Base-by-base conservation (phyloP, 306 rosid species). In the Quercus parvula region DNA sequence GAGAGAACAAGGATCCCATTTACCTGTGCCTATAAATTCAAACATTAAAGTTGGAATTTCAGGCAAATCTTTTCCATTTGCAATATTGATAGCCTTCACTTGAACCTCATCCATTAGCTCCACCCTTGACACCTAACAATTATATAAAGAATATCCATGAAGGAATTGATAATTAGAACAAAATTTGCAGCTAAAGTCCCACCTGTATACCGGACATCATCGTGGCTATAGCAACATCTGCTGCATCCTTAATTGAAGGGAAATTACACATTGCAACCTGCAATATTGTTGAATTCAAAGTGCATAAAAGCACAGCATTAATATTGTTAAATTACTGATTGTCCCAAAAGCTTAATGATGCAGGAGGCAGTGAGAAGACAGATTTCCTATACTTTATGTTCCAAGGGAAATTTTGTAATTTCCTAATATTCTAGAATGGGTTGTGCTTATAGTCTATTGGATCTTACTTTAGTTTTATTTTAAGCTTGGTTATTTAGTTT, bases 251-350 rank as follows among this genome's bases (percentile, higher is more conserved):
- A 77, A 91, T 77, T 28, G 98, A 85, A 84, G 96, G 97, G 64
- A 95, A 93, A 87, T 91, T 92, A 89, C 99, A 95, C 98, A 91
- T 90, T 71, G 99, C 98, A 87, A 91, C 99, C 97, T 94, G 90
- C 80, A 80, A 80, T 77, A 79, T 72, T 44, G 75, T 77, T 71
- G 58, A 58, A 44, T 75, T 75, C 75, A 77, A 79, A 72, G 69
- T 52, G 4, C 52, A 35, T n/a, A 19, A 2, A 56, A 70, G 56
- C 68, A 63, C 19, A 76, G 59, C 22, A 63, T 56, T 38, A 38
- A 38, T 7, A 38, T 38, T 38, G 11, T 38, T 38, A 38, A 38
- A 38, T 38, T 38, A 38, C 11, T 2, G 10, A 38, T 38, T 38
- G 11, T 38, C 11, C 11, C 46, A 38, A 38, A 38, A 38, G 10